Conservation (phyloP, 495 filamentous ascomycete species). For the Podospora comata region DNA sequence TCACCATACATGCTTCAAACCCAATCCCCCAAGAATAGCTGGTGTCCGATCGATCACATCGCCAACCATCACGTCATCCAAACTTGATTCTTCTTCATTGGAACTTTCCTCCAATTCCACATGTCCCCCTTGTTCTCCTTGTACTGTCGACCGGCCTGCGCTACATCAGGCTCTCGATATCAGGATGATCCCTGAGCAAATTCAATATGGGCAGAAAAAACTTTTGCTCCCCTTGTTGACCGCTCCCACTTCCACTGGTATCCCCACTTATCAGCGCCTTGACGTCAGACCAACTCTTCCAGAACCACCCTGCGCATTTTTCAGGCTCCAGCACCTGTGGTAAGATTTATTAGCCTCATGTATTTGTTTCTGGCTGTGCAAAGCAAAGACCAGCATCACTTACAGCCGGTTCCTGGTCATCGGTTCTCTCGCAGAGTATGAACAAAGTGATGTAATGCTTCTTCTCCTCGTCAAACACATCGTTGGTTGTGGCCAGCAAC, state of each 20-base stretch:
- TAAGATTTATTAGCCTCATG: neutral
- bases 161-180: constrained; percentile 20
- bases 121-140: neutral
- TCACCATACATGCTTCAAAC: neutral
- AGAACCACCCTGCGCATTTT: constrained; percentile 64
- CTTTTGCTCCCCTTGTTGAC: constrained; percentile 31
- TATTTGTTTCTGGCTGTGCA: neutral
- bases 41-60: neutral
- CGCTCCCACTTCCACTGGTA: neutral
- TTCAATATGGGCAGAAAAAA: constrained; percentile 58
- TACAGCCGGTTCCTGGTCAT: constrained; percentile 52
- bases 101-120: neutral
- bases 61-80: neutral
- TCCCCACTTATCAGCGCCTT: constrained; percentile 25
- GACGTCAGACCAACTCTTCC: constrained; percentile 52
- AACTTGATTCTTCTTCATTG: neutral
- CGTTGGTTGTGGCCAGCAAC: constrained; percentile 57
- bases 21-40: neutral
- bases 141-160: neutral
- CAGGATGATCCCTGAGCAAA: constrained; percentile 49
- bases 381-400: constrained; percentile 20
- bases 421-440: constrained; percentile 44
- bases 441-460: constrained; percentile 70
- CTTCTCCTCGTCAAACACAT: constrained; percentile 47
- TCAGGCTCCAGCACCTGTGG: constrained; percentile 56